These are phyloP conservation scores for Leccinum broughii DNA, from an alignment of 768 basidiomycete species.

Conservation along the genomic window DNA sequence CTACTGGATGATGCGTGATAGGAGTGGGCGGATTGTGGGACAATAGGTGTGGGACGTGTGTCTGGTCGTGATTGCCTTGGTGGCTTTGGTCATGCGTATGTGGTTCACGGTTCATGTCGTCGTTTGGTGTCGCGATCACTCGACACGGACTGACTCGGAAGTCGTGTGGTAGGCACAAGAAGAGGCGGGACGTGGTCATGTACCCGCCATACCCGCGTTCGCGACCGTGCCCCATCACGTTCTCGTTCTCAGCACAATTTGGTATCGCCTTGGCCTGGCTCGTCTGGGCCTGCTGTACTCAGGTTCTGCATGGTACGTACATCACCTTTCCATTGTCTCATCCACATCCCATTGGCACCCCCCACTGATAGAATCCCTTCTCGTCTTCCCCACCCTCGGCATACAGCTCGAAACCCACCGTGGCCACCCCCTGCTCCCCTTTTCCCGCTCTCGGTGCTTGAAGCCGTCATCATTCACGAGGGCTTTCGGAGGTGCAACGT, in stretches of 20 bases:
- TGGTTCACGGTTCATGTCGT: neutral
- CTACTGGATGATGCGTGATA: constrained; percentile 42
- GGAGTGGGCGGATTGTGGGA: constrained; percentile 34
- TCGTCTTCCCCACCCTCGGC: constrained; percentile 66
- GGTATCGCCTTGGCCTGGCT: neutral
- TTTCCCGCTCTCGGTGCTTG: constrained; percentile 39
- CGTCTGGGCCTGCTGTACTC: neutral
- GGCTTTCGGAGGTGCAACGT: constrained; percentile 72
- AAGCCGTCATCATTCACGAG: constrained; percentile 74
- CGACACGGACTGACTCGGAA: neutral
- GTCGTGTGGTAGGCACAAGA: neutral
- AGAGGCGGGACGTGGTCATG: neutral
- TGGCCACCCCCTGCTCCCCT: constrained; percentile 45
- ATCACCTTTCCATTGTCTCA: no score
- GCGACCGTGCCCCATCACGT: neutral
- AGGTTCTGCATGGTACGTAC: neutral
- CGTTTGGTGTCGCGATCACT: neutral
- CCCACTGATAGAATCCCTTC: constrained; percentile 58
- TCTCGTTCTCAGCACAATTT: neutral
- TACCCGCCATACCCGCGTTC: no score
- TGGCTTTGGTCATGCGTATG: neutral
- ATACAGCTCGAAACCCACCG: constrained; percentile 73
- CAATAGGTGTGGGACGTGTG: constrained; percentile 22
- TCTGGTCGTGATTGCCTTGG: constrained; percentile 28
- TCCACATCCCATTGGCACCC: no score